A percentile compares a stretch with the other conserved stretches of the same genome.
Conservation (phyloP, 1,284 basidiomycete species). For the Rhodotorula sp. region DNA sequence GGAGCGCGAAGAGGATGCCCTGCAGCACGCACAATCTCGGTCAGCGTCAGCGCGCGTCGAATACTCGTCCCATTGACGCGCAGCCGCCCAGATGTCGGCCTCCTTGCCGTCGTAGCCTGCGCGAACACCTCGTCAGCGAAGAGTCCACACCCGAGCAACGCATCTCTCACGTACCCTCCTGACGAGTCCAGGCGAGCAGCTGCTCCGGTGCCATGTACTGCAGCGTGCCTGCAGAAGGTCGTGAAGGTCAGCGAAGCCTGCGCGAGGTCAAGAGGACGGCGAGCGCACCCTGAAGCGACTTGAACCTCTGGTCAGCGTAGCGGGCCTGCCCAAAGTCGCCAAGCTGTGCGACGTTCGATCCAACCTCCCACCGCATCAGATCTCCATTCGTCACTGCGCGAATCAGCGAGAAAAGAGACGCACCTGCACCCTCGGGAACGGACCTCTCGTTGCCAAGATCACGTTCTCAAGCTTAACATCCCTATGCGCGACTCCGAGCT, state of each 20-base stretch:
- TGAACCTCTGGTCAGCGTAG: constrained; percentile 66
- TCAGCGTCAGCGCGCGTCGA: no score
- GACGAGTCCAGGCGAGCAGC: constrained; percentile 66
- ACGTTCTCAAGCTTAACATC: constrained; percentile 79
- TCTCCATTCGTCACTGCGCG: not conserved
- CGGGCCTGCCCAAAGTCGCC: constrained; percentile 83
- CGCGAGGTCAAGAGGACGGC: not conserved
- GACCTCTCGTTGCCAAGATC: constrained; percentile 66
- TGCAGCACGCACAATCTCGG: not conserved
- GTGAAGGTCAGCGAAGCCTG: no score
- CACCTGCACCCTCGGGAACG: constrained; percentile 58
- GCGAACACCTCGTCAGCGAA: no score
- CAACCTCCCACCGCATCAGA: no score
- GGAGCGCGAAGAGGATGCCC: constrained; percentile 72
- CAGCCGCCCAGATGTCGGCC: constrained; percentile 75
- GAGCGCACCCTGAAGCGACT: constrained; percentile 54
- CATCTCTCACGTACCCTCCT: constrained; percentile 42
- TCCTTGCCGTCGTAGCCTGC: constrained; percentile 69
- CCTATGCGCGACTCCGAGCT: constrained; percentile 69
- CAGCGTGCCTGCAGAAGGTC: constrained; percentile 62
- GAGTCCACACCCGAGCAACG: not conserved
- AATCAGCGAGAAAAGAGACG: not conserved
- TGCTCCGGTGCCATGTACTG: constrained; percentile 82
- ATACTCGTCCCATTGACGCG: not conserved
- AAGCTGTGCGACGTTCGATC: constrained; percentile 53